Evolutionary conservation across 208 protist species (phyloP), one percentile per base, ranked within the genome.

Genomic region (Willaertia magna): DNA sequence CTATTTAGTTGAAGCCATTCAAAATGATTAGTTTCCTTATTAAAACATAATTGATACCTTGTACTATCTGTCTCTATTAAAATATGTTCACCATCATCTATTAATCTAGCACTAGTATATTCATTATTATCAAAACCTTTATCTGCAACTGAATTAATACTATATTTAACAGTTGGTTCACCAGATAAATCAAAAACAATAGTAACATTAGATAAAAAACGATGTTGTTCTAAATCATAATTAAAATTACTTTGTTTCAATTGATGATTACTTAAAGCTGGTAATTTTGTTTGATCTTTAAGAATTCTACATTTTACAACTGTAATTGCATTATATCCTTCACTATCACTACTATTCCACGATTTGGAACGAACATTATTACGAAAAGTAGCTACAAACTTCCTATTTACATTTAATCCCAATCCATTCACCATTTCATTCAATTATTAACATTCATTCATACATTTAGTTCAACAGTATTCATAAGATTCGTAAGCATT

Each of bases 141-240:
- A 51, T 81, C 76, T 1, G 76, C 18, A 34, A 81, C 76, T 39
- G 76, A 81, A 20, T 81, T 81, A 22, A 81, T 34, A 44, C 20
- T 81, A 51, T 81, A 81, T 51, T 81, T 81, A 18, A 81, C 20
- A 18, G 26, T 18, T 51, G 76, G 76, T 51, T 81, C 76, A 39
- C 30, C 12, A 26, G 20, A 9, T 16, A 81, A 81, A 39, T 42
- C 30, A 40, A 81, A 81, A 26, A 81, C 76, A 40, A 81, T 51
- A 39, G 43, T 81, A 81, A 81, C 76, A 81, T 81, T 81, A 11
- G 76, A 51, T 30, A 81, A 39, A 34, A 81, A 81, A 51, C 76
- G 22, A 4, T 81, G 43, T 51, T 81, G 76, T 51, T 81, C 76
- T 4, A 81, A n/a, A 40, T 9, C 76, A 81, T 40, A 22, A 47